Percentiles rank a stretch among this genome's conserved stretches.
Conservation (phyloP, 345 rosid genomes). For the Mallotus nudiflorus region DNA sequence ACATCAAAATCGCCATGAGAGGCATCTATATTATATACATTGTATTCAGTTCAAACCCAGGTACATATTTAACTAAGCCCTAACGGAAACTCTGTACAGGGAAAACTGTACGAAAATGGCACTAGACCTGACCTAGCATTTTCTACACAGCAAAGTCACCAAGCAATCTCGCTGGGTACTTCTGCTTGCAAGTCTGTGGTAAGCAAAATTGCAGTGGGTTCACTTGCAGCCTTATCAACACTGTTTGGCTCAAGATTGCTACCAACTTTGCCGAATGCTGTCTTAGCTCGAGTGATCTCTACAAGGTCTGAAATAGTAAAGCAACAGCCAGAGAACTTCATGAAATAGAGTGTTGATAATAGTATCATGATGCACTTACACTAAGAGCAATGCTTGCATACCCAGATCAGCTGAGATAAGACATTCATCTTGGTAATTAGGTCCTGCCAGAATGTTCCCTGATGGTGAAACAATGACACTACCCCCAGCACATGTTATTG, state of each 20-base stretch:
- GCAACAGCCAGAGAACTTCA: background rate
- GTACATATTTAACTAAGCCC: background rate
- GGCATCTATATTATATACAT: background rate
- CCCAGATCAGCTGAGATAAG: conserved; percentile 29
- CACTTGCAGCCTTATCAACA: conserved; percentile 7
- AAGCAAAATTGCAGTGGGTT: background rate
- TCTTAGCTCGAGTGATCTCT: conserved; percentile 15
- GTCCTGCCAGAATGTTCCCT: conserved; percentile 25
- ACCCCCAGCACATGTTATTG: conserved; percentile 20
- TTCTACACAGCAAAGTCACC: background rate
- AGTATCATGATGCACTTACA: background rate
- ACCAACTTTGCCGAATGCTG: background rate
- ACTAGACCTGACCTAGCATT: background rate
- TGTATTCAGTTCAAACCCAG: background rate
- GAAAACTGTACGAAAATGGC: background rate
- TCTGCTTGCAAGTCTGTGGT: conserved; percentile 1
- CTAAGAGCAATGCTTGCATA: background rate
- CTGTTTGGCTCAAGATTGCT: conserved; percentile 1
- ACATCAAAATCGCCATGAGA: background rate
- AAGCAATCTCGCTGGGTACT: background rate
- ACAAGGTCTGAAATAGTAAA: conserved; percentile 15
- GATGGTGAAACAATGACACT: conserved; percentile 30
- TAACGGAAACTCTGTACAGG: background rate
- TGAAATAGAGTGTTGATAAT: background rate
- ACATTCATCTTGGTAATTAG: conserved; percentile 26